These are phyloP conservation scores for Acer yangbiense DNA, from an alignment of 345 rosid species.

Conservation along the genomic window DNA sequence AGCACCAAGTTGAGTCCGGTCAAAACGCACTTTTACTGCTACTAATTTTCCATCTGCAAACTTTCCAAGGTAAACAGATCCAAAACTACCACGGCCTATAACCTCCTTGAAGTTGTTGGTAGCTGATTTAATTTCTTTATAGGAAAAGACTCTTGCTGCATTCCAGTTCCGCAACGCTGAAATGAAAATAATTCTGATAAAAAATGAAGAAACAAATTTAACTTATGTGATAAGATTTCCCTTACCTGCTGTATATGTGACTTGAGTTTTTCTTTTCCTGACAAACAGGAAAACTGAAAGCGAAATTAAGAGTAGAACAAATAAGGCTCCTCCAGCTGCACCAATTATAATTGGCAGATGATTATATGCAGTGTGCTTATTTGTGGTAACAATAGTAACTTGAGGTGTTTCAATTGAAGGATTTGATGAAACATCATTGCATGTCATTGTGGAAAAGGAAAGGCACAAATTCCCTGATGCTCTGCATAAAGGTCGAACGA, in stretches of 20 bases:
- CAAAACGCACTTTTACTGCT: slow-evolving; percentile 89
- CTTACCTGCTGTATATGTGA: slow-evolving; percentile 50
- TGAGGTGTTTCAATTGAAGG: slow-evolving; percentile 75
- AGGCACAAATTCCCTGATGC: slow-evolving; percentile 79
- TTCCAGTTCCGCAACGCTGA: slow-evolving; percentile 81
- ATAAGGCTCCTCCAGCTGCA: slow-evolving; percentile 56
- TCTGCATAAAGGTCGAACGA: slow-evolving; percentile 37
- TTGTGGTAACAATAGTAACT: slow-evolving; percentile 56
- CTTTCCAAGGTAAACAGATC: slow-evolving; percentile 85
- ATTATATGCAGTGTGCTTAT: slow-evolving; percentile 43
- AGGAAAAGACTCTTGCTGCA: slow-evolving; percentile 69
- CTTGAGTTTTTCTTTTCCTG: slow-evolving; percentile 51
- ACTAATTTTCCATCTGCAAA: slow-evolving; percentile 74
- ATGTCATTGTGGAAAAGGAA: slow-evolving; percentile 61
- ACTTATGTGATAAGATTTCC: background rate
- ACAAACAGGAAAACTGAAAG: slow-evolving; percentile 35
- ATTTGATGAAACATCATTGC: slow-evolving; percentile 63
- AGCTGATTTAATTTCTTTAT: slow-evolving; percentile 80
- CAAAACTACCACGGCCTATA: slow-evolving; percentile 89
- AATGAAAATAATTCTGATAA: slow-evolving; percentile 14
- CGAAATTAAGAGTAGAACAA: slow-evolving; percentile 48
- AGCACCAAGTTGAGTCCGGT: slow-evolving; percentile 82
- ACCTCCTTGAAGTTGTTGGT: slow-evolving; percentile 80
- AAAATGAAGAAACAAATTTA: slow-evolving; percentile 14
- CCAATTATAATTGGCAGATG: slow-evolving; percentile 56